phyloP scores from a whole-genome alignment of 371 early-diverging fungal species.

The Homolaphlyctis polyrhiza region DNA sequence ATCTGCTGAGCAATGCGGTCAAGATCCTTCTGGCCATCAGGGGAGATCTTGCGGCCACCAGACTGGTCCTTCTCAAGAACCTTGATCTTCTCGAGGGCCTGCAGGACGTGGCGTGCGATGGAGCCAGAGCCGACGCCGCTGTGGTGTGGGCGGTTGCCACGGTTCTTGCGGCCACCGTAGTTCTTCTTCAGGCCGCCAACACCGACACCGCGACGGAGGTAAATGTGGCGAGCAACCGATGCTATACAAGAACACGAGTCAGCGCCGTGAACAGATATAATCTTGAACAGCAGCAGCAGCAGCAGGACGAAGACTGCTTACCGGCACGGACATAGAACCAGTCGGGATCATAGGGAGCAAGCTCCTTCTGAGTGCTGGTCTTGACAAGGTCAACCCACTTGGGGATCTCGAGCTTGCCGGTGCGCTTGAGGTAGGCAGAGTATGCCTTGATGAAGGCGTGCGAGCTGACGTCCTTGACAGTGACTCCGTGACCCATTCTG shows the following conservation, averaged over 20 bases:
- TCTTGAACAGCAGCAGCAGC: background rate
- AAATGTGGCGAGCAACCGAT: slow-evolving; percentile 95
- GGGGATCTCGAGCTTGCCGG: slow-evolving; percentile 97
- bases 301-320: slow-evolving; percentile 25
- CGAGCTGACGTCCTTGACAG: slow-evolving; percentile 96
- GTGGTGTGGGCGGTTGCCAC: slow-evolving; percentile 92
- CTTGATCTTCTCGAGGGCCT: slow-evolving; percentile 96
- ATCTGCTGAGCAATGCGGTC: slow-evolving; percentile 39
- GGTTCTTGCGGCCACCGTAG: slow-evolving; percentile 89
- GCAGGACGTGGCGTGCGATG: slow-evolving; percentile 91
- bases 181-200: slow-evolving; percentile 91
- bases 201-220: slow-evolving; percentile 91
- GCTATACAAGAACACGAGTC: slow-evolving; percentile 48
- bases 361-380: slow-evolving; percentile 94
- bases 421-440: slow-evolving; percentile 95
- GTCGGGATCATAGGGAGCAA: slow-evolving; percentile 96
- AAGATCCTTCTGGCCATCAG: slow-evolving; percentile 56
- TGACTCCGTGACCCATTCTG: slow-evolving; percentile 51
- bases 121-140: slow-evolving; percentile 84
- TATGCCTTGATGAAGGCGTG: slow-evolving; percentile 96
- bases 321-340: slow-evolving; percentile 98
- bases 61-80: slow-evolving; percentile 87
- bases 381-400: slow-evolving; percentile 98
- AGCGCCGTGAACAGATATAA: background rate
- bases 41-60: slow-evolving; percentile 55